A percentile compares a stretch with the other conserved stretches of the same genome.
Evolutionary conservation across 1,139 yeast species (phyloP).

Genomic region (Magnusiomyces tetraspermus): DNA sequence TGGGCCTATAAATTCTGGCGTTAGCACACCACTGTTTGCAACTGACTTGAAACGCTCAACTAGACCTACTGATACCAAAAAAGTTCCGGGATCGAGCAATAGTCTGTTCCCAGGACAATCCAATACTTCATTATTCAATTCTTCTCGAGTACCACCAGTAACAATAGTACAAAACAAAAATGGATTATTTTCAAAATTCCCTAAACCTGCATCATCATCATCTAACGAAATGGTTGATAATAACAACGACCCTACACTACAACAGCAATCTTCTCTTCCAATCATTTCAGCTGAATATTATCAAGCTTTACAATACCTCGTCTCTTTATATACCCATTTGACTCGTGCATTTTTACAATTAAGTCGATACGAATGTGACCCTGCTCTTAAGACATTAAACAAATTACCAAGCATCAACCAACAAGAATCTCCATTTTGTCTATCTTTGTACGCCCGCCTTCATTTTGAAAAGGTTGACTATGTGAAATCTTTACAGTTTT

Average conservation of each 20-base stretch:
- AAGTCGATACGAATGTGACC: conserved; percentile 64
- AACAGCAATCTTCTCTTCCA: conserved; percentile 7
- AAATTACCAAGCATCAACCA: conserved; percentile 52
- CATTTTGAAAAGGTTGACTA: conserved; percentile 87
- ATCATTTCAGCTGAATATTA: conserved; percentile 4
- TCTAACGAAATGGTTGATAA: not conserved
- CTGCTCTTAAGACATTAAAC: conserved; percentile 63
- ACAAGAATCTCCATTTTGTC: conserved; percentile 74
- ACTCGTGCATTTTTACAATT: conserved; percentile 61
- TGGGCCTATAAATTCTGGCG: not conserved
- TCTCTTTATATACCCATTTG: conserved; percentile 47
- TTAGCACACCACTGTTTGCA: not conserved
- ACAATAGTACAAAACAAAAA: not conserved
- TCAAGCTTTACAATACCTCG: conserved; percentile 24
- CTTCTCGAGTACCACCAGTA: no score
- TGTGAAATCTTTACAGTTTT: conserved; percentile 60
- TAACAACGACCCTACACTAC: conserved; percentile 3
- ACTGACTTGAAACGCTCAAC: not conserved
- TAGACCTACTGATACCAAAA: not conserved
- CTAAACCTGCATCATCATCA: not conserved
- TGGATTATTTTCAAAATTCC: not conserved
- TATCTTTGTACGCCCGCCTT: conserved; percentile 66
- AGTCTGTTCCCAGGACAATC: not conserved
- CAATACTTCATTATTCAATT: conserved; percentile 2
- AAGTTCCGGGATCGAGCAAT: not conserved